These are phyloP conservation scores for Carex arenaria DNA, from an alignment of 202 grass and related monocot species.

Conservation along the genomic window DNA sequence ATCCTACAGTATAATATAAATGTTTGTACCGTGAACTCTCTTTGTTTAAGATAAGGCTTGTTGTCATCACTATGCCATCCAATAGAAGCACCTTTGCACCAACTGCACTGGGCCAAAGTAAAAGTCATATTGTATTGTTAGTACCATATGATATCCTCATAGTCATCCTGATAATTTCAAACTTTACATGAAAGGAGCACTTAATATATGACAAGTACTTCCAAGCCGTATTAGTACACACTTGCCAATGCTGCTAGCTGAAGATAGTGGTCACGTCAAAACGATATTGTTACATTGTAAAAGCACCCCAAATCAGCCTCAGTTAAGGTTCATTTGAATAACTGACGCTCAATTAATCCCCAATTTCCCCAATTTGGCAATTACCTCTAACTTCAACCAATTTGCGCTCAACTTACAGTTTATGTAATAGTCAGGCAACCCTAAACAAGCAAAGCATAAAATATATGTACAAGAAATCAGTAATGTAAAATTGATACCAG, in stretches of 20 bases:
- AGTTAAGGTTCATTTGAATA: neutral
- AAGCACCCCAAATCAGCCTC: neutral
- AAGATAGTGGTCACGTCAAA: neutral
- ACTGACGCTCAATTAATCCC: neutral
- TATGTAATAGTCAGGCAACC: neutral
- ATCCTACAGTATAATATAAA: neutral
- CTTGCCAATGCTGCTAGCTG: neutral
- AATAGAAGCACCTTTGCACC: conserved; percentile 87
- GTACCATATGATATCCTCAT: neutral
- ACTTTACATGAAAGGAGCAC: neutral
- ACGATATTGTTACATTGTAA: neutral
- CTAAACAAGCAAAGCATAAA: neutral
- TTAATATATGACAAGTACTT: neutral
- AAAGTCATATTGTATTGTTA: neutral
- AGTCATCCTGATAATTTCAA: neutral
- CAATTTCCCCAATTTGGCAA: neutral
- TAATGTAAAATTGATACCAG: neutral
- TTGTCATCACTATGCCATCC: conserved; percentile 95
- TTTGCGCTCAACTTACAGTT: neutral
- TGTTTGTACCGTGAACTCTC: conserved; percentile 59
- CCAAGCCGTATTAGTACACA: neutral
- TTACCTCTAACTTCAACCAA: neutral
- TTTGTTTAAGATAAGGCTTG: conserved; percentile 88
- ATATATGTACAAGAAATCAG: neutral
- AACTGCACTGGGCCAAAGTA: conserved; percentile 38